Evolutionary conservation across 2,329 filamentous ascomycete species (phyloP).

Genomic region (Aspergillus tubingensis): DNA sequence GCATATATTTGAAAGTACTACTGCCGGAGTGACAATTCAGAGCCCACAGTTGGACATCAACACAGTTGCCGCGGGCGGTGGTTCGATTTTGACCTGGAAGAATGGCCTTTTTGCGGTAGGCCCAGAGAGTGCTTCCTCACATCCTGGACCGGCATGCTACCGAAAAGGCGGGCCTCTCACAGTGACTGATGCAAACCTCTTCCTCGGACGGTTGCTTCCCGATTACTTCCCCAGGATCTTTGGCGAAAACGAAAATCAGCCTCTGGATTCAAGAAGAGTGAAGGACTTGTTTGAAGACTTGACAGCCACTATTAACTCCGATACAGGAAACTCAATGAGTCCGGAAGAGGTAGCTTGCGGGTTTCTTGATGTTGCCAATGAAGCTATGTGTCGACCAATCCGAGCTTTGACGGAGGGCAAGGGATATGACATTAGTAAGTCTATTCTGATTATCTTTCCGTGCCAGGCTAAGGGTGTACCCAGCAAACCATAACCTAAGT

Average conservation of each 20-base stretch:
- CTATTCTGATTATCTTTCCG: no score
- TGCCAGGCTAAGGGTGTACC: conserved; percentile 10
- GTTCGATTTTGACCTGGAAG: conserved; percentile 69
- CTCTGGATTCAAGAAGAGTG: conserved; percentile 56
- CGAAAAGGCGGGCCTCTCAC: conserved; percentile 85
- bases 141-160: conserved; percentile 89
- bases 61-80: conserved; percentile 84
- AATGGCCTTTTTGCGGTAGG: conserved; percentile 89
- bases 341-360: conserved; percentile 84
- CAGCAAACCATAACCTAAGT: conserved; percentile 27
- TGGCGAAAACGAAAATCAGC: conserved; percentile 30
- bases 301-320: conserved; percentile 73
- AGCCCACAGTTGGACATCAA: conserved; percentile 90
- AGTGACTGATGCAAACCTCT: conserved; percentile 91
- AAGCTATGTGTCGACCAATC: conserved; percentile 69
- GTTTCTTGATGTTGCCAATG: conserved; percentile 86
- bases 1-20: conserved; percentile 90
- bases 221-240: conserved; percentile 77
- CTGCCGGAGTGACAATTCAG: conserved; percentile 87
- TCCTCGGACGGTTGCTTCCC: conserved; percentile 77
- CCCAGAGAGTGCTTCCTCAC: conserved; percentile 83
- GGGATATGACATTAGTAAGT: conserved; percentile 7
- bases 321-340: conserved; percentile 59
- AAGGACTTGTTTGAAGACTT: conserved; percentile 62
- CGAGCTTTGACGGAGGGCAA: conserved; percentile 6